Conservation (phyloP, 495 filamentous ascomycete genomes). For the Stereocaulon alpinum region DNA sequence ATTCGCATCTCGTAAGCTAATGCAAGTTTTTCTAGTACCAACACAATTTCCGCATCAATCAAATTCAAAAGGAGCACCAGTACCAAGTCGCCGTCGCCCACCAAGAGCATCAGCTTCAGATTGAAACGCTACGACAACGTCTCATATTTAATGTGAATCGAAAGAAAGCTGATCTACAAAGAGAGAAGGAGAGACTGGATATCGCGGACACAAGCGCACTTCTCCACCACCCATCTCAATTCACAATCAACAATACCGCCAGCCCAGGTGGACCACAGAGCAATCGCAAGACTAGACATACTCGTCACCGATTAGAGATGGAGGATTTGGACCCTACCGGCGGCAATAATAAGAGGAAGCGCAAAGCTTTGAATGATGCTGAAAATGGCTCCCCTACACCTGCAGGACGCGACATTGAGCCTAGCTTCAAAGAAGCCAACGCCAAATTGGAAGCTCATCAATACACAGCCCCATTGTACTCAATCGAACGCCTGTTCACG, state of each 20-base stretch:
- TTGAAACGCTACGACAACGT: slow-evolving; percentile 70
- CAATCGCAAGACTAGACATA: slow-evolving; percentile 75
- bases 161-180: slow-evolving; percentile 64
- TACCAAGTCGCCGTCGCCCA: slow-evolving; percentile 65
- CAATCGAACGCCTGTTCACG: slow-evolving; percentile 82
- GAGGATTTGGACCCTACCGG: slow-evolving; percentile 61
- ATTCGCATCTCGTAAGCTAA: background rate
- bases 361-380: slow-evolving; percentile 53
- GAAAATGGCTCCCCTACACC: slow-evolving; percentile 60
- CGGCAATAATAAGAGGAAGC: slow-evolving; percentile 69
- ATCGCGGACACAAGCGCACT: slow-evolving; percentile 81
- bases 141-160: slow-evolving; percentile 65
- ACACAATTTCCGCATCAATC: slow-evolving; percentile 19
- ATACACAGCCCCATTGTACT: slow-evolving; percentile 48
- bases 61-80: slow-evolving; percentile 18
- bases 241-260: slow-evolving; percentile 66
- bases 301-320: slow-evolving; percentile 66
- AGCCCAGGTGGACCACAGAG: slow-evolving; percentile 73
- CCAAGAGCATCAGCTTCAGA: slow-evolving; percentile 69
- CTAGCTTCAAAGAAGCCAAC: slow-evolving; percentile 22
- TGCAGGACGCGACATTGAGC: slow-evolving; percentile 33
- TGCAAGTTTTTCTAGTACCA: slow-evolving; percentile 10
- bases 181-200: slow-evolving; percentile 83
- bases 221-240: slow-evolving; percentile 86
- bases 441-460: slow-evolving; percentile 31